phyloP scores from a whole-genome alignment of 78 protist species.

The Polysphondylium violaceum region DNA sequence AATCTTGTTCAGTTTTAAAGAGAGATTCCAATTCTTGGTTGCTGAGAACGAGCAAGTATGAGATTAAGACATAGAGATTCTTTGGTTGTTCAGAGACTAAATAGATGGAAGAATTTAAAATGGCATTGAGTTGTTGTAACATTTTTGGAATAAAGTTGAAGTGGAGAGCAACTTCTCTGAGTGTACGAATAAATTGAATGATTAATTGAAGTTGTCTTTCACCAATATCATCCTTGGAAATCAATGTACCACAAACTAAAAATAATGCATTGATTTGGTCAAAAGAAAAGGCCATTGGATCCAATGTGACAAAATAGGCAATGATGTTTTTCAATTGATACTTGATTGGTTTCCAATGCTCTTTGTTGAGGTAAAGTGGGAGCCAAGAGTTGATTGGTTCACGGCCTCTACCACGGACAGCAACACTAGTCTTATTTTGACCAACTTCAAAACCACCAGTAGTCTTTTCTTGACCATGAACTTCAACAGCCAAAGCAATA shows the following conservation, averaged over 20 bases:
- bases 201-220: slow-evolving; percentile 53
- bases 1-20: background rate
- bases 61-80: slow-evolving; percentile 44
- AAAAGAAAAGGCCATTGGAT: slow-evolving; percentile 69
- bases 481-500: slow-evolving; percentile 17
- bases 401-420: slow-evolving; percentile 75
- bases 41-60: slow-evolving; percentile 18
- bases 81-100: slow-evolving; percentile 57
- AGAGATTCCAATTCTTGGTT: slow-evolving; percentile 1
- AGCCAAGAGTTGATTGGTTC: slow-evolving; percentile 80
- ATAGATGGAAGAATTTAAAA: slow-evolving; percentile 27
- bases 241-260: slow-evolving; percentile 60
- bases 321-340: slow-evolving; percentile 48
- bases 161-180: slow-evolving; percentile 30
- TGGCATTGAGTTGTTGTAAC: slow-evolving; percentile 25
- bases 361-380: slow-evolving; percentile 55
- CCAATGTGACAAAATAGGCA: slow-evolving; percentile 75
- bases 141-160: slow-evolving; percentile 25
- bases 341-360: slow-evolving; percentile 57
- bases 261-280: slow-evolving; percentile 73
- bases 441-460: slow-evolving; percentile 79
- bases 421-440: slow-evolving; percentile 23
- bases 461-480: slow-evolving; percentile 41
- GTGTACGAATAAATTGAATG: slow-evolving; percentile 60
- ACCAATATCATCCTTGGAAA: slow-evolving; percentile 65